Evolutionary conservation across 169 alveolate species (phyloP), one percentile per base, ranked within the genome.

Genomic region (Plasmodium ovale): DNA sequence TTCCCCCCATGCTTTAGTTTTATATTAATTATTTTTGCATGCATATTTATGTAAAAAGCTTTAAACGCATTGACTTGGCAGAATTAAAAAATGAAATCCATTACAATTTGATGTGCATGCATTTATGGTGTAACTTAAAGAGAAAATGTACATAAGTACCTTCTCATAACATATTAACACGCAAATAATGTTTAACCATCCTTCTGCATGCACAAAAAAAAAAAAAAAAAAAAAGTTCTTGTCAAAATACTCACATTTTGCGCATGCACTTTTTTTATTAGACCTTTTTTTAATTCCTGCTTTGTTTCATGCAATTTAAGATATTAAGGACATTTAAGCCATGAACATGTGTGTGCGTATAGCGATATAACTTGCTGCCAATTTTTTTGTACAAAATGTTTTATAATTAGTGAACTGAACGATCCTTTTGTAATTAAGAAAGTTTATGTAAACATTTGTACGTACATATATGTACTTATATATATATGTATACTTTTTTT

Each of bases 151-250:
- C n/a, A n/a, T n/a, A n/a, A n/a, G n/a, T n/a, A n/a, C 27, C 27
- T 58, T 58, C 29, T n/a, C 4, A 58, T 58, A 5, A 23, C 33
- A 58, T 39, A 58, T 58, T 33, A 23, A 62, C 23, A 14, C 27
- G 12, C 27, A 56, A 14, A 56, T 19, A 56, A 56, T 14, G 3
- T 44, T 62, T 44, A n/a, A n/a, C 47, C 33, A 3, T 72, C 42
- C 7, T 44, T 6, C 21, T 72, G 42, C 87, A 72, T 72, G 87
- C 87, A 72, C 42, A 72, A 31, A 72, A 31, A 54, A 62, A 62
- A 72, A 29, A 58, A 16, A 42, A 27, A 53, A 19, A 14, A 47
- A 14, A 21, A n/a, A n/a, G n/a, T n/a, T n/a, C n/a, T 25, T 21
- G 44, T 54, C 29, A 72, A 6, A 39, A 72, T 69, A 33, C 47